Evolutionary conservation across 805 yeast species (phyloP).

Genomic region (Candida alai): DNA sequence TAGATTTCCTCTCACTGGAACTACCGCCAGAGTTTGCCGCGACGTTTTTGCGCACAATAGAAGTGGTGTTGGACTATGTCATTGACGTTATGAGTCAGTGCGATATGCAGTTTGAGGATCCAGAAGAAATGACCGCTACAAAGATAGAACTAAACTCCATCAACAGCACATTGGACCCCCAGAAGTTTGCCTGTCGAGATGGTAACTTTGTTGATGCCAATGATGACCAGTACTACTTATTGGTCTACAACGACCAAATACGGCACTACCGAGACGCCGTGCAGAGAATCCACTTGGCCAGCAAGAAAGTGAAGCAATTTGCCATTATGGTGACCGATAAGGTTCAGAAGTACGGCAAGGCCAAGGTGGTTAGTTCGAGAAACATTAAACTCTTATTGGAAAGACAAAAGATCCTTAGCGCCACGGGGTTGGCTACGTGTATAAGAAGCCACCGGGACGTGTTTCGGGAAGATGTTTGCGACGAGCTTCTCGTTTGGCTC

Average conservation of each 20-base stretch:
- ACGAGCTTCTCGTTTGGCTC: slow-evolving; percentile 67
- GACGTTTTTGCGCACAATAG: slow-evolving; percentile 40
- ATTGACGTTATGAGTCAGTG: slow-evolving; percentile 56
- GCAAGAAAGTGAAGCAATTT: slow-evolving; percentile 59
- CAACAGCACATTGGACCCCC: slow-evolving; percentile 32
- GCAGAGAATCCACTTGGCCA: slow-evolving; percentile 58
- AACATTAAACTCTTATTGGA: slow-evolving; percentile 47
- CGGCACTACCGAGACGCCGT: slow-evolving; percentile 74
- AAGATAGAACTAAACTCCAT: slow-evolving; percentile 27
- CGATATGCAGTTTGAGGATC: slow-evolving; percentile 34
- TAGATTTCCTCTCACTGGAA: slow-evolving; percentile 6
- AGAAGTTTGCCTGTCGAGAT: slow-evolving; percentile 42
- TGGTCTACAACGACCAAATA: slow-evolving; percentile 75
- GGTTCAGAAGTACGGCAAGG: slow-evolving; percentile 64
- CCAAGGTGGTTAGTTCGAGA: slow-evolving; percentile 57
- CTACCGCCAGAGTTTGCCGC: slow-evolving; percentile 44
- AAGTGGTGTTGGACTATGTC: slow-evolving; percentile 52
- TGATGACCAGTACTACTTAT: slow-evolving; percentile 49
- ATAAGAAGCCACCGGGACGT: slow-evolving; percentile 65
- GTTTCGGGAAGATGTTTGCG: slow-evolving; percentile 78
- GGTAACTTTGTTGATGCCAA: slow-evolving; percentile 24
- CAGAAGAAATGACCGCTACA: slow-evolving; percentile 22
- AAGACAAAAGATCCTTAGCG: slow-evolving; percentile 52
- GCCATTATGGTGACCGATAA: slow-evolving; percentile 69
- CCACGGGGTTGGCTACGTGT: slow-evolving; percentile 64